A percentile compares a stretch with the other conserved stretches of the same genome.
Evolutionary conservation across 306 rosid genomes (phyloP).

Genomic region (Erythrophleum fordii): DNA sequence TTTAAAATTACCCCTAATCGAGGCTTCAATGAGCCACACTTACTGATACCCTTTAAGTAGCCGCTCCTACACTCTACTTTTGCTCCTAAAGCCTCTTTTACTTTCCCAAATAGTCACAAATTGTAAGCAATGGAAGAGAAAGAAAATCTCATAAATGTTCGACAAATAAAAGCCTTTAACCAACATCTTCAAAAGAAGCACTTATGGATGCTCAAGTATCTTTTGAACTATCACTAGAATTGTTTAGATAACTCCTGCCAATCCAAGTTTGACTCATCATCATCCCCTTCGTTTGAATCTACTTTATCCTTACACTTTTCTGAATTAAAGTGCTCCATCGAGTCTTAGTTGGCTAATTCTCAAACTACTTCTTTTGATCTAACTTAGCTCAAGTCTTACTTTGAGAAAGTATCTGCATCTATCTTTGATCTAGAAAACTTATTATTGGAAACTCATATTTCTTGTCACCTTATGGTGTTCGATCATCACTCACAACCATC

Average conservation of each 20-base stretch:
- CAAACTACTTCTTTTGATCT: conserved; percentile 44
- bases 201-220: conserved; percentile 69
- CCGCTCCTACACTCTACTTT: too few species aligned
- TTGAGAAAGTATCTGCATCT: conserved; percentile 56
- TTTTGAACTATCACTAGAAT: conserved; percentile 62
- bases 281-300: conserved; percentile 53
- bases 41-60: too few species aligned
- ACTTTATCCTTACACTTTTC: conserved; percentile 62
- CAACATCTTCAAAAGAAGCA: conserved; percentile 63
- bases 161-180: conserved; percentile 20
- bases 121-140: conserved; percentile 37
- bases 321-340: conserved; percentile 55
- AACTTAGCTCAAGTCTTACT: conserved; percentile 51
- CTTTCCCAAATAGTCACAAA: neutral
- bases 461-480: conserved; percentile 76
- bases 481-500: conserved; percentile 66
- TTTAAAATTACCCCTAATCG: too few species aligned
- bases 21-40: too few species aligned
- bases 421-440: conserved; percentile 76
- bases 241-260: conserved; percentile 49
- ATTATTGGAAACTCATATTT: conserved; percentile 73
- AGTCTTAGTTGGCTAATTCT: conserved; percentile 51
- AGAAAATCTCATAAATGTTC: conserved; percentile 24
- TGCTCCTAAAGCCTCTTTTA: neutral
- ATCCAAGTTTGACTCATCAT: conserved; percentile 46